phyloP scores from a whole-genome alignment of 2,329 filamentous ascomycete species.

The Neofusicoccum sp. region DNA sequence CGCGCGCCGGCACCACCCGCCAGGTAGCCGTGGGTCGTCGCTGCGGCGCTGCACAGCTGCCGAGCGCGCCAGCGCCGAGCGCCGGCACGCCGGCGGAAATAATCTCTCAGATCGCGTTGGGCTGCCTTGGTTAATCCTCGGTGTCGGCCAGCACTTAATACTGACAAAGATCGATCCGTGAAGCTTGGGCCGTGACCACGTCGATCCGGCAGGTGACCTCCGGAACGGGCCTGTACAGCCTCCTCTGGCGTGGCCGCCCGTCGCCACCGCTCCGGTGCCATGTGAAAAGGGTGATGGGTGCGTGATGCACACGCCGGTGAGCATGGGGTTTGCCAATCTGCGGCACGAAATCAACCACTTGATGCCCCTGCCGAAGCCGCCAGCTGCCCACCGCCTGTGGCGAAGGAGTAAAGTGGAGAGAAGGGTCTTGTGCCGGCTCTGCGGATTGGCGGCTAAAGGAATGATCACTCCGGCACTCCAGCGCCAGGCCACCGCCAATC shows the following conservation, averaged over 20 bases:
- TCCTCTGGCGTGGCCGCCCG: background rate
- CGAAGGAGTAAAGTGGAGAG: slow-evolving; percentile 12
- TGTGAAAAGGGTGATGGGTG: background rate
- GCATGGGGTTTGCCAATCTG: slow-evolving; percentile 9
- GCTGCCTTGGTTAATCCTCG: slow-evolving; percentile 10
- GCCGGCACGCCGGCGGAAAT: slow-evolving; percentile 4
- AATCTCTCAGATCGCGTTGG: background rate
- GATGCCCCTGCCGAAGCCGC: slow-evolving; percentile 6
- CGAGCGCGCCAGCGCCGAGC: background rate
- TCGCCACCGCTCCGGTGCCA: slow-evolving; percentile 10
- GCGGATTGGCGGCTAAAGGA: slow-evolving; percentile 15
- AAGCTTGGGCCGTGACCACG: slow-evolving; percentile 9
- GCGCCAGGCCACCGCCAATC: slow-evolving; percentile 13
- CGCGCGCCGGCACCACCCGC: slow-evolving; percentile 11
- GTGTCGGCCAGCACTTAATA: background rate
- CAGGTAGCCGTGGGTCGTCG: slow-evolving; percentile 6
- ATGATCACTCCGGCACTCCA: slow-evolving; percentile 18
- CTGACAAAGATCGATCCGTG: slow-evolving; percentile 11
- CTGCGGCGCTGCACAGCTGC: slow-evolving; percentile 5
- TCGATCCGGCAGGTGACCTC: slow-evolving; percentile 18
- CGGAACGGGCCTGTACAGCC: slow-evolving; percentile 2
- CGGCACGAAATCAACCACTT: background rate
- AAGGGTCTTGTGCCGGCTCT: slow-evolving; percentile 10
- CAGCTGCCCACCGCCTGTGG: slow-evolving; percentile 12
- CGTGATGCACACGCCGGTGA: slow-evolving; percentile 8